These are phyloP conservation scores for Mortierella sp. DNA, from an alignment of 371 early-diverging fungal genomes.

Conservation along the genomic window DNA sequence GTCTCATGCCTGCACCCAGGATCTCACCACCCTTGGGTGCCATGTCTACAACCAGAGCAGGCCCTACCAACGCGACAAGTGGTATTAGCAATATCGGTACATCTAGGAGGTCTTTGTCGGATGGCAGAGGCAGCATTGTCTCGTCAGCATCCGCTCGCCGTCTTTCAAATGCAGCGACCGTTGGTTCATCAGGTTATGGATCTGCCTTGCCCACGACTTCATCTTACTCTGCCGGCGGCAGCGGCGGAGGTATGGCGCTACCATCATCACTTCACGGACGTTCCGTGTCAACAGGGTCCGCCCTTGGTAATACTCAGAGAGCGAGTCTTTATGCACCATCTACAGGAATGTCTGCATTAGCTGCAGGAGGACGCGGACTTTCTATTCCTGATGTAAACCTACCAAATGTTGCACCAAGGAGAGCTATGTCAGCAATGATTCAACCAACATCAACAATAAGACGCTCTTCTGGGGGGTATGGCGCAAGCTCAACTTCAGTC, in stretches of 20 bases:
- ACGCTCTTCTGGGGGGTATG: conserved; percentile 7
- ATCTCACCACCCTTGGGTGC: conserved; percentile 27
- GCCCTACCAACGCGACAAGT: not conserved
- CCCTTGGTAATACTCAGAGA: not conserved
- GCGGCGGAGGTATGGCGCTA: not conserved
- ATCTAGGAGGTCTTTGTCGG: conserved; percentile 23
- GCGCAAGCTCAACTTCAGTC: not conserved
- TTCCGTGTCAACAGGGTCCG: conserved; percentile 27
- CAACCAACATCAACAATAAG: conserved; percentile 6
- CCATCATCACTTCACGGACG: conserved; percentile 16
- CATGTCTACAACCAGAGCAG: not conserved
- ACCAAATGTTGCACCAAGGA: not conserved
- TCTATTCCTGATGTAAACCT: conserved; percentile 6
- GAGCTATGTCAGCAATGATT: conserved; percentile 10
- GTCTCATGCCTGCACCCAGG: conserved; percentile 26
- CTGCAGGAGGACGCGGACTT: not conserved
- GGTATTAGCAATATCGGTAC: not conserved
- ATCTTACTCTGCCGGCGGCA: not conserved
- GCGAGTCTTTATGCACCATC: conserved; percentile 10
- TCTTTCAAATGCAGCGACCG: conserved; percentile 16
- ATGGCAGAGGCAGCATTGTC: conserved; percentile 11
- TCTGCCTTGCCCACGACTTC: conserved; percentile 3
- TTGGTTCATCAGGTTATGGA: conserved; percentile 8
- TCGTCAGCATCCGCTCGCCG: conserved; percentile 15
- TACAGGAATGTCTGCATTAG: not conserved